These are phyloP conservation scores for Trichosanthes cucumerina DNA, from an alignment of 306 rosid genomes.

Conservation along the genomic window DNA sequence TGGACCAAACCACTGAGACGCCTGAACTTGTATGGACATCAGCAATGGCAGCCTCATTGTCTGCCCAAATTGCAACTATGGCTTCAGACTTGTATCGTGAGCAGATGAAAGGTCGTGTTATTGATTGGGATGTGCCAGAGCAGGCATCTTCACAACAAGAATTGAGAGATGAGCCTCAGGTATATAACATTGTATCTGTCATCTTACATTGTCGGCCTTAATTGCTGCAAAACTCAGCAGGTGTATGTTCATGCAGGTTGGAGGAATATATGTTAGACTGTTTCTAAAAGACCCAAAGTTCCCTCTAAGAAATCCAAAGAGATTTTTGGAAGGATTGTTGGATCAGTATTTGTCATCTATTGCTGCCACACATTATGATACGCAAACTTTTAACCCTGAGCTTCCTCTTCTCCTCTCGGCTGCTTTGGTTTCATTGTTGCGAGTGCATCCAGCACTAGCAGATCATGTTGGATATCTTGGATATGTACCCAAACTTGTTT, in stretches of 20 bases:
- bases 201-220: slow-evolving; percentile 4
- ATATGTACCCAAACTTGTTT: slow-evolving; percentile 93
- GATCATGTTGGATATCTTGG: slow-evolving; percentile 99
- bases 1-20: slow-evolving; percentile 91
- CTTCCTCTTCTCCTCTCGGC: slow-evolving; percentile 95
- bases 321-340: slow-evolving; percentile 93
- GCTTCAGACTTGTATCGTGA: slow-evolving; percentile 76
- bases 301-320: slow-evolving; percentile 96
- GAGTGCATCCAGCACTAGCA: slow-evolving; percentile 96
- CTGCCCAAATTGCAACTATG: slow-evolving; percentile 93
- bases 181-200: slow-evolving; percentile 19
- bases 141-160: slow-evolving; percentile 97
- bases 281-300: slow-evolving; percentile 97
- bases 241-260: slow-evolving; percentile 59
- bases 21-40: slow-evolving; percentile 99
- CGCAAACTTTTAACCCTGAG: slow-evolving; percentile 75
- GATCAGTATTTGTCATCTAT: slow-evolving; percentile 94
- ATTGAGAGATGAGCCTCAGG: slow-evolving; percentile 99
- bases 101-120: slow-evolving; percentile 90
- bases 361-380: slow-evolving; percentile 87
- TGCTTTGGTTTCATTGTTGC: slow-evolving; percentile 85
- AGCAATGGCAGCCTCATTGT: slow-evolving; percentile 95
- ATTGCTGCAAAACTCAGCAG: slow-evolving; percentile 16
- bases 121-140: slow-evolving; percentile 99
- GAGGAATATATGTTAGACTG: slow-evolving; percentile 90